Evolutionary conservation across 805 yeast genomes (phyloP).

Genomic region (Metschnikowia shivogae): DNA sequence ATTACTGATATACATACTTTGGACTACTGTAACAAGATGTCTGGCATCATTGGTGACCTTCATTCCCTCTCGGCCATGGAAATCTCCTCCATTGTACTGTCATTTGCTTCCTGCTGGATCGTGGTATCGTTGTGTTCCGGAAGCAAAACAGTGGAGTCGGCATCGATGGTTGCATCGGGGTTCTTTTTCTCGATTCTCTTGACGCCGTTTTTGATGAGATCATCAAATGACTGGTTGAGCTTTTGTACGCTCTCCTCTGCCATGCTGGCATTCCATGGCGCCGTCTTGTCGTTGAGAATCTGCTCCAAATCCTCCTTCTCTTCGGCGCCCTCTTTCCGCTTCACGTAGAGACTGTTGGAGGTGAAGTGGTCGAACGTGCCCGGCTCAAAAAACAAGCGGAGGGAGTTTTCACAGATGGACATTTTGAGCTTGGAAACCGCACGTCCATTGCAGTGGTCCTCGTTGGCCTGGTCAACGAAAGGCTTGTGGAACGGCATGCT

Average conservation of each 20-base stretch:
- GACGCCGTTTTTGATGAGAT: constrained; percentile 40
- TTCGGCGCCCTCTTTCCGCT: constrained; percentile 29
- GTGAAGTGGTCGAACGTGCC: constrained; percentile 77
- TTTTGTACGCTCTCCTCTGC: constrained; percentile 32
- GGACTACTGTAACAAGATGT: neutral
- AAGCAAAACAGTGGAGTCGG: constrained; percentile 47
- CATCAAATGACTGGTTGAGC: constrained; percentile 28
- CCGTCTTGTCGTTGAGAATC: constrained; percentile 45
- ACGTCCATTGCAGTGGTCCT: constrained; percentile 57
- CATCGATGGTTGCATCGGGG: constrained; percentile 32
- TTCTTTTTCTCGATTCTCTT: constrained; percentile 18
- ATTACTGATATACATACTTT: neutral
- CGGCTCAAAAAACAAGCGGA: constrained; percentile 75
- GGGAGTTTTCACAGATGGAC: constrained; percentile 72
- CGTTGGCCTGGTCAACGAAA: constrained; percentile 51
- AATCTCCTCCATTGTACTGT: constrained; percentile 41
- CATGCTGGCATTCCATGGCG: constrained; percentile 53
- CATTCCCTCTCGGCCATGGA: neutral
- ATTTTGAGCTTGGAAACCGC: constrained; percentile 71
- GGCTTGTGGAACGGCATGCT: constrained; percentile 73
- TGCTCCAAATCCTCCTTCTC: constrained; percentile 32
- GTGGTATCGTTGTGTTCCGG: constrained; percentile 43
- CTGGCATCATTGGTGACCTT: neutral
- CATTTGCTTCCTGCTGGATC: constrained; percentile 45
- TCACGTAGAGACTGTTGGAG: constrained; percentile 49